Conservation (phyloP, 176 grass and related monocot species). For the Chrysopogon serrulatus region DNA sequence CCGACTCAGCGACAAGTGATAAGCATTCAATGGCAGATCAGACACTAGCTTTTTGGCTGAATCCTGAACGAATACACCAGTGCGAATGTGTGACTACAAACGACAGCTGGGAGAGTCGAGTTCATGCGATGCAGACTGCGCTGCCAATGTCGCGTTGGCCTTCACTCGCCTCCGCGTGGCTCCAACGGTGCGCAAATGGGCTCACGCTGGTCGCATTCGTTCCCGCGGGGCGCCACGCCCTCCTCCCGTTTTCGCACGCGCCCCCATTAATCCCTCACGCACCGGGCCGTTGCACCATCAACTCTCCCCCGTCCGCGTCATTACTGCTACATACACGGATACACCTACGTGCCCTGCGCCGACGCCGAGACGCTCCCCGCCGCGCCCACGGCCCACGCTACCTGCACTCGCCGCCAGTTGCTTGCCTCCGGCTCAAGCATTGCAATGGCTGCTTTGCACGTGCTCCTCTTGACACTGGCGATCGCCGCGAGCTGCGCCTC, state of each 20-base stretch:
- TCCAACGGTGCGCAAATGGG: constrained; percentile 17
- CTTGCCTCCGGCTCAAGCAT: not conserved
- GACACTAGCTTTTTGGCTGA: not conserved
- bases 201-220: constrained; percentile 37
- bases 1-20: not conserved
- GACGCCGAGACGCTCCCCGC: not conserved
- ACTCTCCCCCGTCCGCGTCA: not conserved
- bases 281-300: constrained; percentile 34
- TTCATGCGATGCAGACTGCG: not conserved
- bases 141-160: not conserved
- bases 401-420: not conserved
- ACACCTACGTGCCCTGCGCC: not conserved
- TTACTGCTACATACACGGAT: constrained; percentile 11
- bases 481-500: not conserved
- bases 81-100: not conserved
- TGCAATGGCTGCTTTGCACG: constrained; percentile 16
- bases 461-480: constrained; percentile 27
- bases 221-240: constrained; percentile 15
- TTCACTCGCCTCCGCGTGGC: not conserved
- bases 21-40: not conserved
- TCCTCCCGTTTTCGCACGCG: not conserved
- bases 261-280: constrained; percentile 50
- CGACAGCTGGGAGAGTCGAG: not conserved
- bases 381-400: not conserved
- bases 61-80: not conserved